phyloP scores from a whole-genome alignment of 441 rosid genomes.

The Populus hybrid region DNA sequence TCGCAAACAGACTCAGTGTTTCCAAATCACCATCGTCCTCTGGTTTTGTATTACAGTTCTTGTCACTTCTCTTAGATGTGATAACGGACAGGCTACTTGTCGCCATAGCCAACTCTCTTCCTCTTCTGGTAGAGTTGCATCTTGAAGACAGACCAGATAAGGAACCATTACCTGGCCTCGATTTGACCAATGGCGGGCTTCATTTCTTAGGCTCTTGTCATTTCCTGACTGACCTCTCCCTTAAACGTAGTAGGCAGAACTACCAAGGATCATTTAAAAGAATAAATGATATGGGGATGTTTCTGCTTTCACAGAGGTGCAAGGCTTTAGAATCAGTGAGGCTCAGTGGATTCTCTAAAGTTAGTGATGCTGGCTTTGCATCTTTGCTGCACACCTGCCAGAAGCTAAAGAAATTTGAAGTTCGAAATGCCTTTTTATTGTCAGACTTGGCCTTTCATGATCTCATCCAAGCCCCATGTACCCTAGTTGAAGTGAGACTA shows the following conservation, averaged over 20 bases:
- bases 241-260: constrained; percentile 44
- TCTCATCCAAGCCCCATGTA: constrained; percentile 38
- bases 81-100: constrained; percentile 50
- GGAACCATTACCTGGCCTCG: constrained; percentile 31
- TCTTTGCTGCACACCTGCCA: constrained; percentile 57
- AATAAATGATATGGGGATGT: constrained; percentile 71
- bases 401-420: constrained; percentile 56
- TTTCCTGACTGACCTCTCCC: constrained; percentile 46
- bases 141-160: constrained; percentile 57
- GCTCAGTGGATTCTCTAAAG: constrained; percentile 57
- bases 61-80: constrained; percentile 53
- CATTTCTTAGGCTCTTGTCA: constrained; percentile 38
- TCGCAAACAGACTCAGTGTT: constrained; percentile 30
- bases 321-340: constrained; percentile 45
- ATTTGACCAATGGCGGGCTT: constrained; percentile 55
- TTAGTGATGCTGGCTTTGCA: constrained; percentile 71
- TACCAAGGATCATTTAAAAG: constrained; percentile 54
- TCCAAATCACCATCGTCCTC: constrained; percentile 27
- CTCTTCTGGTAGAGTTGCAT: constrained; percentile 48
- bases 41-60: constrained; percentile 36
- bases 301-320: constrained; percentile 60
- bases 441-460: constrained; percentile 71
- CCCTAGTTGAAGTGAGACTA: constrained; percentile 54
- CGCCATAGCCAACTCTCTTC: constrained; percentile 37
- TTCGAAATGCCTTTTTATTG: constrained; percentile 36